phyloP scores from a whole-genome alignment of 2,329 filamentous ascomycete species.

The Aureobasidium sp. region DNA sequence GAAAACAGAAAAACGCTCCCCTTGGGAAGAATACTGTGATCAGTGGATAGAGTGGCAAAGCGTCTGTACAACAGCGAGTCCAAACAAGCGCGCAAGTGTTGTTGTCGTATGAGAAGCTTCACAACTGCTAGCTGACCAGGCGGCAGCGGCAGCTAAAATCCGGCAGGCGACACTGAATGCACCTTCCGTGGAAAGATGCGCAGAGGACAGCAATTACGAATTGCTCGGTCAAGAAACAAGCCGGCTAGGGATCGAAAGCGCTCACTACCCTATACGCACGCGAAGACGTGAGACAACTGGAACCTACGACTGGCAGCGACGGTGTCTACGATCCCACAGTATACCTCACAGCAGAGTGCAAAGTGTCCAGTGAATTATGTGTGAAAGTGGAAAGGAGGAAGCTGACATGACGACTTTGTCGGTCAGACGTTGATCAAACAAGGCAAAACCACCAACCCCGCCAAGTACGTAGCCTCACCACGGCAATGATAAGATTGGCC shows the following conservation, averaged over 20 bases:
- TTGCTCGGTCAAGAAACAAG: neutral
- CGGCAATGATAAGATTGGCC: neutral
- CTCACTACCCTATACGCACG: conserved; percentile 9
- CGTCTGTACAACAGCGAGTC: neutral
- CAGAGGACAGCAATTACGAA: neutral
- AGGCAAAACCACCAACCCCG: neutral
- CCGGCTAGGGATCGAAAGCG: neutral
- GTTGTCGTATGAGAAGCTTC: neutral
- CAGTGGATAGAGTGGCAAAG: neutral
- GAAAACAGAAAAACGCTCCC: too few species aligned
- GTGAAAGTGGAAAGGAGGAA: neutral
- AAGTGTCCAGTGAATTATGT: neutral
- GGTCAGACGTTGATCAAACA: conserved; percentile 5
- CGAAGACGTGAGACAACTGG: conserved; percentile 1
- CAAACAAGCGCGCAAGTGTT: neutral
- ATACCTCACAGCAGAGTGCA: neutral
- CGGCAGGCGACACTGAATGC: neutral
- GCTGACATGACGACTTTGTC: neutral
- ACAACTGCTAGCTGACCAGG: neutral
- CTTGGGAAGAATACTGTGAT: neutral
- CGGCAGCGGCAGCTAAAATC: neutral
- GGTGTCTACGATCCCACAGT: conserved; percentile 8
- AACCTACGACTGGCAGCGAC: conserved; percentile 9
- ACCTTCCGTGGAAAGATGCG: neutral
- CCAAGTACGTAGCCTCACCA: neutral